Percentiles rank a stretch among this genome's conserved stretches.
Conservation (phyloP, 2,329 filamentous ascomycete species). For the Aspergillus proliferans region DNA sequence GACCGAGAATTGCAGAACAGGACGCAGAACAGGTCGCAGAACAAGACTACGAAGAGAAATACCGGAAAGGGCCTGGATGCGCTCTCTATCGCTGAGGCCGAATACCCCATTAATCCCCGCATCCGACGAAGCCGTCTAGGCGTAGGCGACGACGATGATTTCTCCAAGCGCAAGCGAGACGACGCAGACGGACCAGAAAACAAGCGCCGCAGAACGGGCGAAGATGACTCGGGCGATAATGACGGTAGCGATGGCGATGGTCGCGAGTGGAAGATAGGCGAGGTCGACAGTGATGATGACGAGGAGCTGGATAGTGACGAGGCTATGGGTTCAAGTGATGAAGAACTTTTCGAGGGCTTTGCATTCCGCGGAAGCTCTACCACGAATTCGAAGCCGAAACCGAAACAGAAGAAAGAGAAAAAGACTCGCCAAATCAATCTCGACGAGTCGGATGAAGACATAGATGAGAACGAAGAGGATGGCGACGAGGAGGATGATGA, state of each 20-base stretch:
- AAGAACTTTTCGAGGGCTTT: conserved; percentile 76
- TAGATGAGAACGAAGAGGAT: conserved; percentile 30
- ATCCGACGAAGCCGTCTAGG: conserved; percentile 55
- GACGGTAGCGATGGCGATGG: conserved; percentile 79
- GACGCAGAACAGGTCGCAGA: conserved; percentile 24
- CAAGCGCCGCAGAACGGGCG: conserved; percentile 41
- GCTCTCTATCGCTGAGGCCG: conserved; percentile 57
- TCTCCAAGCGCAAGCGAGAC: conserved; percentile 37
- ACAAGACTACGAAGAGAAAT: conserved; percentile 38
- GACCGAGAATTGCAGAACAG: conserved; percentile 30
- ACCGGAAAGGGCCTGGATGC: conserved; percentile 51
- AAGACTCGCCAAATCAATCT: conserved; percentile 40
- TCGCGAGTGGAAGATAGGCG: conserved; percentile 75
- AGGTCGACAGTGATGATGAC: conserved; percentile 61
- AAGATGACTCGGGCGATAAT: conserved; percentile 52
- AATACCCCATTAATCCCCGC: conserved; percentile 48
- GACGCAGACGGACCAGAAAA: conserved; percentile 31
- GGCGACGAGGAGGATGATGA: conserved; percentile 55
- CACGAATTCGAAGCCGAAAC: conserved; percentile 31
- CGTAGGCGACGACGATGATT: conserved; percentile 43
- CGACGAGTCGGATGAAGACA: conserved; percentile 46
- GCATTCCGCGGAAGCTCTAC: conserved; percentile 58
- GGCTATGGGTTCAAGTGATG: conserved; percentile 82
- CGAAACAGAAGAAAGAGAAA: conserved; percentile 19
- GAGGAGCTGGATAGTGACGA: conserved; percentile 68